phyloP scores from a whole-genome alignment of 768 basidiomycete genomes.

The Boletus insuetus region DNA sequence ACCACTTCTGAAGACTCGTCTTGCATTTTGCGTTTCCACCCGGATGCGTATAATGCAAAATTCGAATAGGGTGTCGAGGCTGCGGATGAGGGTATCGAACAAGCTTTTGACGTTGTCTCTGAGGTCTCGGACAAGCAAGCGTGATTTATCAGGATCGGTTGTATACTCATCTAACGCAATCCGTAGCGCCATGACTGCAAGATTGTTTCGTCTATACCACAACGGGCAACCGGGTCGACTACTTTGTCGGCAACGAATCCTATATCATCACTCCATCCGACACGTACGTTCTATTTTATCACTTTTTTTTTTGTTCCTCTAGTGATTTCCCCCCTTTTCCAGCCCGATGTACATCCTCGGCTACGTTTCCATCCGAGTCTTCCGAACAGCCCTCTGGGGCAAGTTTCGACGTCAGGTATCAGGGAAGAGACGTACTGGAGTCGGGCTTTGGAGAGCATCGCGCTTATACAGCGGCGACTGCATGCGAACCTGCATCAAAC shows the following conservation, averaged over 20 bases:
- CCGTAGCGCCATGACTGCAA: slow-evolving; percentile 83
- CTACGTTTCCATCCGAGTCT: slow-evolving; percentile 27
- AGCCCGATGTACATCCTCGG: slow-evolving; percentile 90
- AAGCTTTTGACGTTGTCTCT: slow-evolving; percentile 92
- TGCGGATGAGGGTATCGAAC: slow-evolving; percentile 92
- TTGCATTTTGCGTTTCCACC: slow-evolving; percentile 90
- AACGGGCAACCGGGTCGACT: slow-evolving; percentile 81
- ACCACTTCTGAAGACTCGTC: slow-evolving; percentile 84
- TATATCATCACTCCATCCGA: slow-evolving; percentile 96
- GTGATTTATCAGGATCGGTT: slow-evolving; percentile 18
- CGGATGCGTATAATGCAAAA: slow-evolving; percentile 79
- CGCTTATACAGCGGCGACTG: slow-evolving; percentile 11
- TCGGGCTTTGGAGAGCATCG: slow-evolving; percentile 1
- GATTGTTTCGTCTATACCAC: slow-evolving; percentile 99
- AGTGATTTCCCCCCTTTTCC: not conserved
- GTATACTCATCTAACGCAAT: not conserved
- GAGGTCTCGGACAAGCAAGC: slow-evolving; percentile 74
- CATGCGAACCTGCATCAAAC: no score
- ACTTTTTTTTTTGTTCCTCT: not conserved
- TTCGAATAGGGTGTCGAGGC: slow-evolving; percentile 73
- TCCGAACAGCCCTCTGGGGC: not conserved
- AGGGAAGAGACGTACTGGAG: slow-evolving; percentile 7
- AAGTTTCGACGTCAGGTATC: slow-evolving; percentile 9
- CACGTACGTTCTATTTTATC: slow-evolving; percentile 57
- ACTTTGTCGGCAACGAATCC: slow-evolving; percentile 90